These are phyloP conservation scores for Cyberlindnera petersonii DNA, from an alignment of 805 yeast species.

Conservation along the genomic window DNA sequence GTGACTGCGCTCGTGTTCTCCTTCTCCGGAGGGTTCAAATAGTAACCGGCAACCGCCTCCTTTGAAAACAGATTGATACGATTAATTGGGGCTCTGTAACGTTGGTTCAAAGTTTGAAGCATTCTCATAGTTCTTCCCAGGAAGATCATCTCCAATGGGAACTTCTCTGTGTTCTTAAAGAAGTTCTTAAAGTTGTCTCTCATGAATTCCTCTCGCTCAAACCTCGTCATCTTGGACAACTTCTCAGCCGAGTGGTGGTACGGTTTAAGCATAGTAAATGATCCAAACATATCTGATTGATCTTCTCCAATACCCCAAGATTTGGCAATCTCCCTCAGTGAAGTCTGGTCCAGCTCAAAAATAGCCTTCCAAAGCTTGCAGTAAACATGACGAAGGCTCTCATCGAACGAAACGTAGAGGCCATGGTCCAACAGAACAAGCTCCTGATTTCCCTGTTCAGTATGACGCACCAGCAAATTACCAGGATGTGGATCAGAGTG, in stretches of 20 bases:
- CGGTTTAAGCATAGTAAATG: constrained; percentile 50
- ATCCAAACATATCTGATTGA: constrained; percentile 55
- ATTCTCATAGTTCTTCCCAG: constrained; percentile 70
- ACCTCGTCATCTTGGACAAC: constrained; percentile 32
- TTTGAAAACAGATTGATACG: constrained; percentile 59
- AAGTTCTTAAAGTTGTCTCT: constrained; percentile 50
- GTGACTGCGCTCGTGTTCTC: background rate
- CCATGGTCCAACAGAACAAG: constrained; percentile 76
- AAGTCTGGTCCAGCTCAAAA: constrained; percentile 47
- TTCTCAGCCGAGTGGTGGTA: constrained; percentile 30
- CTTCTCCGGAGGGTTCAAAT: constrained; percentile 17
- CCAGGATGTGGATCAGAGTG: constrained; percentile 82
- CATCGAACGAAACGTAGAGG: constrained; percentile 52
- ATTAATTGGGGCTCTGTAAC: constrained; percentile 70
- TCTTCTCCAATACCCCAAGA: constrained; percentile 67
- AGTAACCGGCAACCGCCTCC: constrained; percentile 42
- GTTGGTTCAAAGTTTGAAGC: constrained; percentile 64
- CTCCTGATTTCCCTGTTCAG: constrained; percentile 37
- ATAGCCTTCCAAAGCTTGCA: constrained; percentile 60
- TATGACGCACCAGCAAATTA: constrained; percentile 53
- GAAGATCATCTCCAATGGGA: constrained; percentile 65
- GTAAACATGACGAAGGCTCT: constrained; percentile 51
- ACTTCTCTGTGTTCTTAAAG: constrained; percentile 56
- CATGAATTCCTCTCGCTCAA: constrained; percentile 39
- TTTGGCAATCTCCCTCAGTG: constrained; percentile 44